These are phyloP conservation scores for Liquidambar formosana DNA, from an alignment of 164 flowering plant species.

Conservation along the genomic window DNA sequence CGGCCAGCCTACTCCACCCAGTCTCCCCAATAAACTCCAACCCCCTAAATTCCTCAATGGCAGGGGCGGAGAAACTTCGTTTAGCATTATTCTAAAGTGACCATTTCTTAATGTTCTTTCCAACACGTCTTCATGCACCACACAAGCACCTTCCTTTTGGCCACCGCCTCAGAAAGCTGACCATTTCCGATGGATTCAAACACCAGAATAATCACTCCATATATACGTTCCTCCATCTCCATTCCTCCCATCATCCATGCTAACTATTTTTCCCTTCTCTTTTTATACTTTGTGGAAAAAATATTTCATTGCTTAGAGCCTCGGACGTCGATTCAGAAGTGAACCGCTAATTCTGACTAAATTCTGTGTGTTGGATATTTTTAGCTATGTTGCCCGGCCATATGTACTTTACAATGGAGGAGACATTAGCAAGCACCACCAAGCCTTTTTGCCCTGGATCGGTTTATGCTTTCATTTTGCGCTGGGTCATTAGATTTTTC, in stretches of 20 bases:
- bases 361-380: too few relatives aligned
- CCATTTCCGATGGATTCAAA: background rate
- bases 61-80: background rate
- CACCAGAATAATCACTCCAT: background rate
- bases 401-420: conserved; percentile 2
- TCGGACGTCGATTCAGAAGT: too few relatives aligned
- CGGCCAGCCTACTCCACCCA: too few relatives aligned
- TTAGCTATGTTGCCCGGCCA: background rate
- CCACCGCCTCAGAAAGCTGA: background rate
- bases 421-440: background rate
- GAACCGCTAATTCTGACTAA: too few relatives aligned
- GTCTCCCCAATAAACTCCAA: too few relatives aligned
- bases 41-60: background rate
- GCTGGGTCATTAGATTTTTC: conserved; percentile 10
- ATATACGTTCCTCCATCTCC: background rate
- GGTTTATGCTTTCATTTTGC: background rate
- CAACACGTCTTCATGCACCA: background rate
- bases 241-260: background rate
- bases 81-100: too few relatives aligned
- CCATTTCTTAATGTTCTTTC: background rate
- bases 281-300: background rate
- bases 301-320: too few relatives aligned
- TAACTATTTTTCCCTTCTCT: background rate
- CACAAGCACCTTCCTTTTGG: background rate
- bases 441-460: background rate